phyloP scores from a whole-genome alignment of 2,329 filamentous ascomycete genomes.

The Talaromyces albobiverticillius region DNA sequence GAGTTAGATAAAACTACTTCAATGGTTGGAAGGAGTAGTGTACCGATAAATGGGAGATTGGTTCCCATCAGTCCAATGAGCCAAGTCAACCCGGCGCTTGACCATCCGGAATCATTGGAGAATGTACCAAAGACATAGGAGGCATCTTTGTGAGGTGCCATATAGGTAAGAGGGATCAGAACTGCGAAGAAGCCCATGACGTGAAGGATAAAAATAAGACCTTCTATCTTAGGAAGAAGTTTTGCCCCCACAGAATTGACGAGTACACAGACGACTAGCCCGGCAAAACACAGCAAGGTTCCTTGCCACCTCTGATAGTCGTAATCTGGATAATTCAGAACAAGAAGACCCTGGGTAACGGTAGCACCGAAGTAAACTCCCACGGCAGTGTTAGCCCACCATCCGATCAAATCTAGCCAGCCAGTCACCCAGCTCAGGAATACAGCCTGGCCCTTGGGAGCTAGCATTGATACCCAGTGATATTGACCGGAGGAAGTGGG shows the following conservation, averaged over 20 bases:
- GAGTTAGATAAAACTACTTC: not conserved
- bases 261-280: slow-evolving; percentile 36
- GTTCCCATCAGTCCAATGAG: slow-evolving; percentile 18
- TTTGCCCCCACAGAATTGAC: slow-evolving; percentile 46
- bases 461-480: slow-evolving; percentile 42
- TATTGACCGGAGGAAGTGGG: slow-evolving; percentile 38
- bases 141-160: slow-evolving; percentile 13
- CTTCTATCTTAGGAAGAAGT: slow-evolving; percentile 48
- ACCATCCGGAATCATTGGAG: slow-evolving; percentile 13
- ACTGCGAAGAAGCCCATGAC: slow-evolving; percentile 54
- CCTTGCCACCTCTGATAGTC: slow-evolving; percentile 46
- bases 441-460: slow-evolving; percentile 31
- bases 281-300: slow-evolving; percentile 47
- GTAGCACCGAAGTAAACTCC: slow-evolving; percentile 31
- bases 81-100: slow-evolving; percentile 23
- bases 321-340: slow-evolving; percentile 38
- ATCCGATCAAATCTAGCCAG: slow-evolving; percentile 43
- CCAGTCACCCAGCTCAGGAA: slow-evolving; percentile 39
- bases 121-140: slow-evolving; percentile 18
- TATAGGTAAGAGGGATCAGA: slow-evolving; percentile 23
- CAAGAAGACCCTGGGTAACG: slow-evolving; percentile 35
- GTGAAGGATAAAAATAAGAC: slow-evolving; percentile 49
- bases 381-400: slow-evolving; percentile 44
- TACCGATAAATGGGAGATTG: slow-evolving; percentile 3
- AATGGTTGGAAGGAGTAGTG: not conserved